Conservation (phyloP, 23 red algal species). For the Chondrus crispus region DNA sequence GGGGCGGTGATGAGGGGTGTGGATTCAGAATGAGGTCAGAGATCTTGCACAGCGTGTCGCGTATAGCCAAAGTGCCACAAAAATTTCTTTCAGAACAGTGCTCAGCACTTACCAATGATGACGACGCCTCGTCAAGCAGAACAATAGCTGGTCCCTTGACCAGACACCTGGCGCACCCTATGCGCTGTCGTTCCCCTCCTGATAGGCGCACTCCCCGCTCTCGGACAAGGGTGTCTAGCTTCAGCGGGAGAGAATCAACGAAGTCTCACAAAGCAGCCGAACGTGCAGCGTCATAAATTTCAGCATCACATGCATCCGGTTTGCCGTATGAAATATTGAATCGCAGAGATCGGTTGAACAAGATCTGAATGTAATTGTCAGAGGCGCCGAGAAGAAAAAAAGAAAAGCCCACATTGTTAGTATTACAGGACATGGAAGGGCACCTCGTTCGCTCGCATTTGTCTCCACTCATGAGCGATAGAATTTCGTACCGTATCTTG, state of each 20-base stretch:
- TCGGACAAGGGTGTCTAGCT: conserved; percentile 86
- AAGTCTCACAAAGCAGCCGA: conserved; percentile 69
- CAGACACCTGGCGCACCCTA: conserved; percentile 78
- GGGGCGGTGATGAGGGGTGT: no score
- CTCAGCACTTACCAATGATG: conserved; percentile 56
- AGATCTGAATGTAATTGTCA: conserved; percentile 60
- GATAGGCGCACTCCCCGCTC: conserved; percentile 77
- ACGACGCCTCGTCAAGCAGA: conserved; percentile 87
- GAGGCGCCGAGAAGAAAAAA: background rate
- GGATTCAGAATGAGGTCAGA: no score
- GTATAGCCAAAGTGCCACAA: no score
- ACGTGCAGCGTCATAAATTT: conserved; percentile 55
- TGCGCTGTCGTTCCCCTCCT: conserved; percentile 93
- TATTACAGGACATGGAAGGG: no score
- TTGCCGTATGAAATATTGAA: conserved; percentile 94
- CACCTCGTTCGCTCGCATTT: no score
- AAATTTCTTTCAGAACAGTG: no score
- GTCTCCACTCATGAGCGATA: no score
- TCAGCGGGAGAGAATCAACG: conserved; percentile 68
- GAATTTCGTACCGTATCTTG: conserved; percentile 89
- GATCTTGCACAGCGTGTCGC: no score
- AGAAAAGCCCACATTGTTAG: no score
- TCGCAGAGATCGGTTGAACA: conserved; percentile 84
- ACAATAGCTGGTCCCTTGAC: conserved; percentile 77
- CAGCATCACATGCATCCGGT: conserved; percentile 42